A percentile compares a stretch with the other conserved stretches of the same genome.
These are phyloP conservation scores for Vitis riparia DNA, from an alignment of 164 flowering plant species.

Conservation along the genomic window DNA sequence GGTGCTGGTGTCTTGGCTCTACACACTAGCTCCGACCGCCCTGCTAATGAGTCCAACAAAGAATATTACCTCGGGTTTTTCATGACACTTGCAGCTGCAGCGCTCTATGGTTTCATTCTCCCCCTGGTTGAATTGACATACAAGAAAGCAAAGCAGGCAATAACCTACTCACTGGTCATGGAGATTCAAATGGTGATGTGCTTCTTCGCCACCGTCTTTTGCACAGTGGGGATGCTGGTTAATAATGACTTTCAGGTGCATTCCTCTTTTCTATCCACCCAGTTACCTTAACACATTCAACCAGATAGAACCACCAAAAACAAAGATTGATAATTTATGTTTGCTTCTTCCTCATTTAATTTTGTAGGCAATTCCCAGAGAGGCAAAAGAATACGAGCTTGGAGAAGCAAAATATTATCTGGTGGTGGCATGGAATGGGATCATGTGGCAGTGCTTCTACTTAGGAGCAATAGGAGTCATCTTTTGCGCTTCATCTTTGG, in stretches of 20 bases:
- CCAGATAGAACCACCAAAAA: no score
- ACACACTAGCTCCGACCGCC: conserved; percentile 34
- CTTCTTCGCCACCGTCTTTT: conserved; percentile 45
- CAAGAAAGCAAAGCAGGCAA: conserved; percentile 36
- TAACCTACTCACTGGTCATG: conserved; percentile 43
- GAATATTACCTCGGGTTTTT: conserved; percentile 40
- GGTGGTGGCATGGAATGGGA: conserved; percentile 30
- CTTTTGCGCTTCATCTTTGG: conserved; percentile 48
- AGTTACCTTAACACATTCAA: not conserved
- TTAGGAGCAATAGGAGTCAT: conserved; percentile 59
- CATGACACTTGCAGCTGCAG: conserved; percentile 41
- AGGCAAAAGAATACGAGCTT: conserved; percentile 41
- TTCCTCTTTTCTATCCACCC: not conserved
- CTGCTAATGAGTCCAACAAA: conserved; percentile 23
- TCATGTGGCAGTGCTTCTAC: conserved; percentile 53
- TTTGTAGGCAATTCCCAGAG: conserved; percentile 51
- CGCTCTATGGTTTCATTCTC: conserved; percentile 34
- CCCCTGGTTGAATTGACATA: conserved; percentile 45
- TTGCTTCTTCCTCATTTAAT: not conserved
- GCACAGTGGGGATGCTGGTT: conserved; percentile 51
- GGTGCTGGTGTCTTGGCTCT: conserved; percentile 48
- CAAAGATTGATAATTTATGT: no score
- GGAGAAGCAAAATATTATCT: conserved; percentile 50
- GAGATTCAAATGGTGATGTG: conserved; percentile 55
- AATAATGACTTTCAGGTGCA: conserved; percentile 56